Conservation (phyloP, 2,329 filamentous ascomycete species). For the Didymella exigua region DNA sequence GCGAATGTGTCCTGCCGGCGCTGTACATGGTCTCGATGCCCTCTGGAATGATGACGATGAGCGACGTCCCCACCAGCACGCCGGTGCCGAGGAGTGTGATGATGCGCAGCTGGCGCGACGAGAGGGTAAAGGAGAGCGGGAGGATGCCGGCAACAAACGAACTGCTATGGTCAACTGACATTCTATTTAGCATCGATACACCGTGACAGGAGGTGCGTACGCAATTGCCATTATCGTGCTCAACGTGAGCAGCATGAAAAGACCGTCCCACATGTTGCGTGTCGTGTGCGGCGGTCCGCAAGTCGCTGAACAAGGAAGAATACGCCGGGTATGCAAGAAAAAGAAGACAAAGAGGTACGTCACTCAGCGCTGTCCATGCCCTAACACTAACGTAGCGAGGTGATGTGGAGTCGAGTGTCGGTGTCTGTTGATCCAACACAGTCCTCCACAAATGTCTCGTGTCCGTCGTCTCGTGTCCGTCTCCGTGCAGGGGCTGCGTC, state of each 20-base stretch:
- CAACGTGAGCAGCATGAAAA: constrained; percentile 68
- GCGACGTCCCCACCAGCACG: constrained; percentile 88
- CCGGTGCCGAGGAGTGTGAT: constrained; percentile 94
- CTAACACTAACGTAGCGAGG: not conserved
- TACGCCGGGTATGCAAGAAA: constrained; percentile 23
- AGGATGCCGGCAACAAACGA: constrained; percentile 93
- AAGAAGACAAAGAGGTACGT: constrained; percentile 8
- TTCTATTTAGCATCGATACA: not conserved
- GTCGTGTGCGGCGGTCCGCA: constrained; percentile 19
- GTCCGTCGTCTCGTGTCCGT: too few species aligned
- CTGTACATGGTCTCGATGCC: constrained; percentile 88
- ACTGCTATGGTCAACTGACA: constrained; percentile 55
- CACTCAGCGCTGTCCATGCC: constrained; percentile 27
- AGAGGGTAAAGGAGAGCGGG: constrained; percentile 85
- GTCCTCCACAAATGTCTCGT: constrained; percentile 16
- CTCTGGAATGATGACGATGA: constrained; percentile 97
- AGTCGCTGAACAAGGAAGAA: constrained; percentile 20
- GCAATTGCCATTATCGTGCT: constrained; percentile 69
- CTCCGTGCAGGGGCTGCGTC: constrained; percentile 14
- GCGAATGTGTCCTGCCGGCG: constrained; percentile 46
- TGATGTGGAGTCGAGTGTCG: constrained; percentile 7
- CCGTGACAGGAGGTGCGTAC: constrained; percentile 50
- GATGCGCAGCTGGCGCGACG: constrained; percentile 82
- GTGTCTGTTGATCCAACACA: constrained; percentile 12
- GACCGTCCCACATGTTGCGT: constrained; percentile 62